phyloP scores from a whole-genome alignment of 169 alveolate genomes.

The Plasmodium fragile region DNA sequence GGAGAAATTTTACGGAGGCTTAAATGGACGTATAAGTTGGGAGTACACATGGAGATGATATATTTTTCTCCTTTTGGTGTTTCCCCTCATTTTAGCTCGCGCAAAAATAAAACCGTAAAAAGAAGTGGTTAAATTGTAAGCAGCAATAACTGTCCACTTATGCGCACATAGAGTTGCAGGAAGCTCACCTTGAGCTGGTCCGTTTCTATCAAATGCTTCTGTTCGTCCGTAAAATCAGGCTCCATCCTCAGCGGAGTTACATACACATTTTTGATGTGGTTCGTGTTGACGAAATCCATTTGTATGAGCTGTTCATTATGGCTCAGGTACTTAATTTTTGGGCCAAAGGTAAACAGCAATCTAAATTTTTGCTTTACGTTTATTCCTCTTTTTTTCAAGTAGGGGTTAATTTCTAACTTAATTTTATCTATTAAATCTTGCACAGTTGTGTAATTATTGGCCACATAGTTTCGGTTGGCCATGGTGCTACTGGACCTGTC shows the following conservation, averaged over 20 bases:
- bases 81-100: not conserved
- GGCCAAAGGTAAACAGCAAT: constrained; percentile 48
- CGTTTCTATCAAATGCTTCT: constrained; percentile 71
- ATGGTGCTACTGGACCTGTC: constrained; percentile 63
- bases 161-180: not conserved
- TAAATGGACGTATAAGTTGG: not conserved
- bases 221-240: constrained; percentile 84
- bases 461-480: constrained; percentile 12
- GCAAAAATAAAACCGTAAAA: not conserved
- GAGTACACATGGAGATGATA: not conserved
- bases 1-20: not conserved
- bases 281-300: constrained; percentile 67
- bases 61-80: not conserved
- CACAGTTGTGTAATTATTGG: constrained; percentile 65
- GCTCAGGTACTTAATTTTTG: constrained; percentile 52
- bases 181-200: constrained; percentile 26
- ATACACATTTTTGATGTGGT: constrained; percentile 75
- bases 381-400: constrained; percentile 73
- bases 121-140: not conserved
- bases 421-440: constrained; percentile 76
- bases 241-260: constrained; percentile 85
- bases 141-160: not conserved
- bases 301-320: constrained; percentile 39
- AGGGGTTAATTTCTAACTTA: constrained; percentile 73
- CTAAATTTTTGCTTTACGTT: constrained; percentile 64